These are phyloP conservation scores for Camelina neglecta DNA, from an alignment of 345 rosid species.

Conservation along the genomic window DNA sequence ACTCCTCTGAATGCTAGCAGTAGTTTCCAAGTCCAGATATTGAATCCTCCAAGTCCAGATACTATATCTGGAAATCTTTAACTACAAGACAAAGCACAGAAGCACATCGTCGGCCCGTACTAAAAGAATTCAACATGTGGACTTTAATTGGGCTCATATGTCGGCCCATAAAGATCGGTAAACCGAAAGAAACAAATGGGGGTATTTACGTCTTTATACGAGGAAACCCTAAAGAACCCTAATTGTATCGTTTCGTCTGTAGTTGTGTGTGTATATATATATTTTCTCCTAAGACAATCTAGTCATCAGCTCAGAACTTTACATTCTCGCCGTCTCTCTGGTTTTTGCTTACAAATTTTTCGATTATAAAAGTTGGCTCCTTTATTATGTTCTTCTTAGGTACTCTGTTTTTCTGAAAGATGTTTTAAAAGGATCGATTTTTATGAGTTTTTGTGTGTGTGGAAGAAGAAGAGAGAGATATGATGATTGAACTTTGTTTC, in stretches of 20 bases:
- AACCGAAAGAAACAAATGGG: neutral
- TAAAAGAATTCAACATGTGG: too few species aligned
- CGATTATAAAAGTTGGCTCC: too few species aligned
- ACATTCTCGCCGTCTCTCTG: too few species aligned
- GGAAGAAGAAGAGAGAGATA: slow-evolving; percentile 6
- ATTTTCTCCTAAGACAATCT: neutral
- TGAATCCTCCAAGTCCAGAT: slow-evolving; percentile 2
- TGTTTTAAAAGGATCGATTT: neutral
- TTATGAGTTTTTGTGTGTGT: neutral
- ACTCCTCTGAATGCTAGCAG: neutral
- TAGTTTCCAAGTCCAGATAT: neutral
- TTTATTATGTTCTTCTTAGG: too few species aligned
- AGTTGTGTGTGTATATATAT: slow-evolving; percentile 30
- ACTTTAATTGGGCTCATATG: neutral
- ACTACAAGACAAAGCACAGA: neutral
- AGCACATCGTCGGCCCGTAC: neutral
- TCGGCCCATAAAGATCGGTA: neutral
- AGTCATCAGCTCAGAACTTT: neutral
- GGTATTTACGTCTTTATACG: slow-evolving; percentile 19
- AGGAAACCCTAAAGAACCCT: slow-evolving; percentile 22
- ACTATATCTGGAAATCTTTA: neutral
- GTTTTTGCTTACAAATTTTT: too few species aligned
- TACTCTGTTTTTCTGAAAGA: neutral
- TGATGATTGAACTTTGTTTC: slow-evolving; percentile 42
- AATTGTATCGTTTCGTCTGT: neutral